Conservation (phyloP, 768 basidiomycete species). For the Rhodotorula taiwanensis region DNA sequence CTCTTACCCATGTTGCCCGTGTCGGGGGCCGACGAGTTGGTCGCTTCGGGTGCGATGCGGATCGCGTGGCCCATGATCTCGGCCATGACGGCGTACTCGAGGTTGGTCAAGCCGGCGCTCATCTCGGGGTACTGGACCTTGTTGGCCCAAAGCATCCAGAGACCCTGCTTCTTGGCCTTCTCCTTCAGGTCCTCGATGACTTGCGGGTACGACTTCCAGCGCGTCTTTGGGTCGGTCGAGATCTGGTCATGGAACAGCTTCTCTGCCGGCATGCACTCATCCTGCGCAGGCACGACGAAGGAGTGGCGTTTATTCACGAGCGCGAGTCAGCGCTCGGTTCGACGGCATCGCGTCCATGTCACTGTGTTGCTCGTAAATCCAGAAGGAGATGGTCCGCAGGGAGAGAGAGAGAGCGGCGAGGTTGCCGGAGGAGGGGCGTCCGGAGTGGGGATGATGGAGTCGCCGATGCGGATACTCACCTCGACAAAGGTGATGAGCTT, state of each 20-base stretch:
- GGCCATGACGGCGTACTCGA: conserved; percentile 99
- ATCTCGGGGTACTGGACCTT: conserved; percentile 60
- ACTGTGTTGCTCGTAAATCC: too few species aligned
- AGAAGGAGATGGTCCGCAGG: too few species aligned
- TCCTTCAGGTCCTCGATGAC: conserved; percentile 75
- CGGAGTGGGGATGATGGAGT: background rate
- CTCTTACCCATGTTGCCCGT: conserved; percentile 48
- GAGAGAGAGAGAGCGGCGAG: too few species aligned
- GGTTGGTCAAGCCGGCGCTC: conserved; percentile 82
- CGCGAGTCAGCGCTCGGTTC: background rate
- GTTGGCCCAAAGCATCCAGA: conserved; percentile 97
- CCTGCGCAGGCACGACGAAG: conserved; percentile 49
- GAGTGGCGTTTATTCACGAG: too few species aligned
- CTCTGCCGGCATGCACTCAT: conserved; percentile 76
- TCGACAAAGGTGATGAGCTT: conserved; percentile 72
- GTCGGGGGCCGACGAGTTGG: conserved; percentile 94
- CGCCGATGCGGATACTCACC: background rate
- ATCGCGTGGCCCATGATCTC: conserved; percentile 49
- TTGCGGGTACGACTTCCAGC: conserved; percentile 76
- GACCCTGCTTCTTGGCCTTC: conserved; percentile 76
- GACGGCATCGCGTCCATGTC: background rate
- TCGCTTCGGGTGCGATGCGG: conserved; percentile 71
- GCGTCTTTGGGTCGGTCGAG: conserved; percentile 61
- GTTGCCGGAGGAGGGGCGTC: background rate
- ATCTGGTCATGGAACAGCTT: conserved; percentile 68